Percentiles rank a stretch among this genome's conserved stretches.
Conservation (phyloP, 139 green algal species). For the Chlamydomonas schloesseri region DNA sequence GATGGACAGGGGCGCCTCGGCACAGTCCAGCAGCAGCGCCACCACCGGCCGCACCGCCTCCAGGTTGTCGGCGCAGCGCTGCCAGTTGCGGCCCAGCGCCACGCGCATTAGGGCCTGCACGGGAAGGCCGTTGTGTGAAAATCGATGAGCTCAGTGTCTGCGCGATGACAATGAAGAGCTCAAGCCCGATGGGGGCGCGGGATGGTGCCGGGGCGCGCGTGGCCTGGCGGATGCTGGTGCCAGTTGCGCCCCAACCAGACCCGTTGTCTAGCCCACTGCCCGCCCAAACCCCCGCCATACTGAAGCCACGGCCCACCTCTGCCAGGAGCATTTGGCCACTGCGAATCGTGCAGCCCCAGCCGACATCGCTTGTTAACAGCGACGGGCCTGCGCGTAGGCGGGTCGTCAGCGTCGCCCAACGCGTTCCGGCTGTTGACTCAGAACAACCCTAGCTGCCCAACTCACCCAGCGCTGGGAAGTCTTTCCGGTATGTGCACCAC, state of each 20-base stretch:
- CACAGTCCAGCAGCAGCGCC: slow-evolving; percentile 68
- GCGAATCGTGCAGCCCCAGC: slow-evolving; percentile 96
- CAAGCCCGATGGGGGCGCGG: too few species aligned
- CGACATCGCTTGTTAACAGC: slow-evolving; percentile 81
- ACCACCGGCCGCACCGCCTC: slow-evolving; percentile 62
- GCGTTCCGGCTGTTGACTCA: too few species aligned
- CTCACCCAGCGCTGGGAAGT: slow-evolving; percentile 67
- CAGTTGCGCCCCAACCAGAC: too few species aligned
- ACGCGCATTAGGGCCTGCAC: slow-evolving; percentile 71
- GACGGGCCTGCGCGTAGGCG: slow-evolving; percentile 16
- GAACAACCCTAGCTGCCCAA: slow-evolving; percentile 3
- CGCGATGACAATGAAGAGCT: too few species aligned
- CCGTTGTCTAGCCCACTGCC: too few species aligned
- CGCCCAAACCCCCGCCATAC: too few species aligned
- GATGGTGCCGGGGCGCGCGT: too few species aligned
- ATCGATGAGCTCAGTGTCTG: too few species aligned
- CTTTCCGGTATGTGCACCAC: slow-evolving; percentile 76
- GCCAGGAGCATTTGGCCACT: slow-evolving; percentile 95
- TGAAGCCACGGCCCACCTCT: slow-evolving; percentile 61
- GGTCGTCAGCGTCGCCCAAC: too few species aligned
- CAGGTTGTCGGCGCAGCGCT: slow-evolving; percentile 26
- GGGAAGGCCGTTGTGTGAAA: too few species aligned
- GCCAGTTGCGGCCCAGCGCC: slow-evolving; percentile 60
- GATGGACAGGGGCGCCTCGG: slow-evolving; percentile 69
- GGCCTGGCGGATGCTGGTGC: too few species aligned